These are phyloP conservation scores for Bisporella sp. DNA, from an alignment of 2,329 filamentous ascomycete species.

Conservation along the genomic window DNA sequence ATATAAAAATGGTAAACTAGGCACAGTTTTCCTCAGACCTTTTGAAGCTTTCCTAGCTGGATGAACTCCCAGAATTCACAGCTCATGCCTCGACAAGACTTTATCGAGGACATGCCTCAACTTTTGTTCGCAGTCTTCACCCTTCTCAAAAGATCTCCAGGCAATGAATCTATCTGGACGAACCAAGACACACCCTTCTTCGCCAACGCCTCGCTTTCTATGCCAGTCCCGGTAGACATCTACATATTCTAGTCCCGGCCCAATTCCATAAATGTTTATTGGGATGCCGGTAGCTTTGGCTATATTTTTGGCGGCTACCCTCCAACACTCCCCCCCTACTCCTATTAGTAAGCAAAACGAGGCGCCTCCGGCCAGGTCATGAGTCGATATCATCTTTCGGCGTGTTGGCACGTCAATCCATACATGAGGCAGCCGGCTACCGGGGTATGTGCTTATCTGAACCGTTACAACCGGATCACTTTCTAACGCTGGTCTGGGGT, in stretches of 20 bases:
- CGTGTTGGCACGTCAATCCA: slow-evolving; percentile 47
- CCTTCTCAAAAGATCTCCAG: not conserved
- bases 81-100: not conserved
- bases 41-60: no score
- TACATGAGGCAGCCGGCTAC: slow-evolving; percentile 50
- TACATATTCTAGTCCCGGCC: slow-evolving; percentile 50
- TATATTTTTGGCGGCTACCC: slow-evolving; percentile 36
- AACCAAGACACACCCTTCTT: slow-evolving; percentile 21
- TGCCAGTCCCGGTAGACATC: slow-evolving; percentile 55
- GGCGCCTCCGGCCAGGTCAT: slow-evolving; percentile 50
- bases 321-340: slow-evolving; percentile 46
- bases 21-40: no score
- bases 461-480: slow-evolving; percentile 5
- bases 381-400: slow-evolving; percentile 40
- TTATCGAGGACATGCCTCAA: slow-evolving; percentile 6
- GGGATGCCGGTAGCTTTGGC: slow-evolving; percentile 33
- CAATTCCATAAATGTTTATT: slow-evolving; percentile 43
- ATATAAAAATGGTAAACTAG: no score
- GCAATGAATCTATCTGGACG: not conserved
- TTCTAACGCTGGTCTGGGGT: not conserved
- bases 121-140: not conserved
- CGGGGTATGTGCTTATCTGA: slow-evolving; percentile 46
- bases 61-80: no score
- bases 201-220: slow-evolving; percentile 41
- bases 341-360: slow-evolving; percentile 43